Base-by-base conservation (phyloP, 495 filamentous ascomycete genomes). In the Parathielavia appendiculata region DNA sequence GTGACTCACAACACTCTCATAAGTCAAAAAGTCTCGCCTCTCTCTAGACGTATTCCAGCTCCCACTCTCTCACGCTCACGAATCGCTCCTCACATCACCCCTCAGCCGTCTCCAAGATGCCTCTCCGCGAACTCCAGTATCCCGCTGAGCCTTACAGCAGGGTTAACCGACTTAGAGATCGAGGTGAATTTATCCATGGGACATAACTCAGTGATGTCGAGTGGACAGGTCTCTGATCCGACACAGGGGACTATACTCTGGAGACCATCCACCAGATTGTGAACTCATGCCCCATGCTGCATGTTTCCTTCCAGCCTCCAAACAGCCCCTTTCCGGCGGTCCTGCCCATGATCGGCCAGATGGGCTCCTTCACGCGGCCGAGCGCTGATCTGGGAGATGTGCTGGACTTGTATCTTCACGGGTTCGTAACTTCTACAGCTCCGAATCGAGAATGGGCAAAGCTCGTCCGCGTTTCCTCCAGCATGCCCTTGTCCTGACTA, bases 281-380 rank as follows among this genome's bases (percentile, higher is more conserved):
- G 71, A 92, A 95, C 72, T 75, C 77, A 11, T 81, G 82, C 17
- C 84, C 84, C 16, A 81, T 96, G 12, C 77, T 96, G 8, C 87
- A 96, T 75, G 84, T 97, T 58, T 90, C 91, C 54, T 96, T 96
- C 82, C 74, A 79, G 20, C 75, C 75, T 8, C 76, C 79, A 0
- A 71, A 78, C 44, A 83, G 86, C 56, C 85, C 86, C 13, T 91
- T 91, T 62, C 90, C 91, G 5, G 78, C 81, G 51, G 84, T 87
- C 60, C 77, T 97, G 0, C 92, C 92, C 39, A 93, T 96, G 90
- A 88, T 96, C 59, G 91, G 91, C 44, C 82, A 83, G 61, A 90
- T 92, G 85, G 87, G 80, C 19, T 86, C 82, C 46, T 92, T 85
- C 64, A 75, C 73, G 11, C 76, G 79, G 58, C 85, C 86, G 20